phyloP scores from a whole-genome alignment of 164 flowering plant species.

The Akebia trifoliata region DNA sequence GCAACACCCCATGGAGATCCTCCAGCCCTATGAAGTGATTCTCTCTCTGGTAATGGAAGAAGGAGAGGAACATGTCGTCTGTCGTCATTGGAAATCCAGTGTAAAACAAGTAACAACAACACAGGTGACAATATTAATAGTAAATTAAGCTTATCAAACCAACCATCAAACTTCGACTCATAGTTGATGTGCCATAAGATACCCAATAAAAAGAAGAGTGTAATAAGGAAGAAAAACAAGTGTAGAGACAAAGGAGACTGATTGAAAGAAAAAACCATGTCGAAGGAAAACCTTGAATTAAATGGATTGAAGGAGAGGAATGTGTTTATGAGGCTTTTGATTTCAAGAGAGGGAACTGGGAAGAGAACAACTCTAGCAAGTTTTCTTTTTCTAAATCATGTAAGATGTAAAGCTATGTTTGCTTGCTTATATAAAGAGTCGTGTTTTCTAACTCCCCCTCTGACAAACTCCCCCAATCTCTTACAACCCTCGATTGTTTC shows the following conservation, averaged over 20 bases:
- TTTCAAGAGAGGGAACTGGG: too few relatives aligned
- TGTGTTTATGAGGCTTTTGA: too few relatives aligned
- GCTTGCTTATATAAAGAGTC: too few relatives aligned
- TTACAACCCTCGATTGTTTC: too few relatives aligned
- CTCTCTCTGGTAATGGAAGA: constrained; percentile 51
- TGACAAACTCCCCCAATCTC: too few relatives aligned
- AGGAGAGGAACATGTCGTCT: constrained; percentile 27
- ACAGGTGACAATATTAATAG: constrained; percentile 59
- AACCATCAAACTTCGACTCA: constrained; percentile 43
- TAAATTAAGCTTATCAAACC: constrained; percentile 54
- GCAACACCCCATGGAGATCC: constrained; percentile 94
- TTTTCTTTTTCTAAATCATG: too few relatives aligned
- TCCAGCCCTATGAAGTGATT: constrained; percentile 74
- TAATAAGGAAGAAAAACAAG: constrained; percentile 50
- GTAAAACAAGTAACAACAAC: constrained; percentile 51
- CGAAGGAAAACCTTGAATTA: too few relatives aligned
- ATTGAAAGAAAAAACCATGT: too few relatives aligned
- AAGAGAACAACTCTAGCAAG: too few relatives aligned
- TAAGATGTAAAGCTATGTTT: too few relatives aligned
- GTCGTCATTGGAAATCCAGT: constrained; percentile 46
- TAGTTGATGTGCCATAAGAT: constrained; percentile 66
- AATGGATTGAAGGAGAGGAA: too few relatives aligned
- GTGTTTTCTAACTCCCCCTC: too few relatives aligned
- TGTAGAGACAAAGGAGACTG: constrained; percentile 48
- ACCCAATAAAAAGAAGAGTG: constrained; percentile 41